These are phyloP conservation scores for Rhipidocladum racemiflorum DNA, from an alignment of 176 grass and related monocot genomes.

Conservation along the genomic window DNA sequence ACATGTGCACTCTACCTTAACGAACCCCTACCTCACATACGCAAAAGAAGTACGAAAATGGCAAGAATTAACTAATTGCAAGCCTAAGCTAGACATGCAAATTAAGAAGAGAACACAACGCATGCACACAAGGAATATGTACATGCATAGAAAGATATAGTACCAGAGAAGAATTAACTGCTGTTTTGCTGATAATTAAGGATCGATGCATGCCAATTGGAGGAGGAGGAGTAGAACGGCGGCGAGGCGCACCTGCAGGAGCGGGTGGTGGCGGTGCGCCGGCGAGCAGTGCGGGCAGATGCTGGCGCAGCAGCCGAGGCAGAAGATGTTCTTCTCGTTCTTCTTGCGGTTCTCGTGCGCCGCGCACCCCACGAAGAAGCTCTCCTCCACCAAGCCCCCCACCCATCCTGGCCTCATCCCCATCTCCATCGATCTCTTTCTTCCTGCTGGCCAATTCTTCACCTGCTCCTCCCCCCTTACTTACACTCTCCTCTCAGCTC, in stretches of 20 bases:
- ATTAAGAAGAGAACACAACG: neutral
- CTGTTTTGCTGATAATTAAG: neutral
- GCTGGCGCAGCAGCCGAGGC: conserved; percentile 84
- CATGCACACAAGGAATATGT: neutral
- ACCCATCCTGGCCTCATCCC: conserved; percentile 63
- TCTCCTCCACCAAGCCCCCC: conserved; percentile 66
- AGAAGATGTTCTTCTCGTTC: conserved; percentile 99
- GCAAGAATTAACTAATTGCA: neutral
- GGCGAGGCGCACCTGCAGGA: conserved; percentile 54
- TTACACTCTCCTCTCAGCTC: neutral
- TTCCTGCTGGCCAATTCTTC: neutral
- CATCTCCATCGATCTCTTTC: neutral
- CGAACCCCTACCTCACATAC: neutral
- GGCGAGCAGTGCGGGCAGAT: conserved; percentile 80
- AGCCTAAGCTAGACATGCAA: neutral
- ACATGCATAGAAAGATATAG: neutral
- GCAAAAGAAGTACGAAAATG: neutral
- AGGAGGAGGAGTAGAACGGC: neutral
- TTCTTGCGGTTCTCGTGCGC: conserved; percentile 69
- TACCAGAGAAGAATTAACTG: neutral
- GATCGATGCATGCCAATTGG: neutral
- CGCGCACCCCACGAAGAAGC: conserved; percentile 76
- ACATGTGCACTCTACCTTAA: too few relatives aligned
- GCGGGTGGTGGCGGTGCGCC: conserved; percentile 61
- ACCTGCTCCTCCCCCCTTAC: neutral